Evolutionary conservation across 192 early-diverging fungal genomes (phyloP).

Genomic region (Coemansia sp.): DNA sequence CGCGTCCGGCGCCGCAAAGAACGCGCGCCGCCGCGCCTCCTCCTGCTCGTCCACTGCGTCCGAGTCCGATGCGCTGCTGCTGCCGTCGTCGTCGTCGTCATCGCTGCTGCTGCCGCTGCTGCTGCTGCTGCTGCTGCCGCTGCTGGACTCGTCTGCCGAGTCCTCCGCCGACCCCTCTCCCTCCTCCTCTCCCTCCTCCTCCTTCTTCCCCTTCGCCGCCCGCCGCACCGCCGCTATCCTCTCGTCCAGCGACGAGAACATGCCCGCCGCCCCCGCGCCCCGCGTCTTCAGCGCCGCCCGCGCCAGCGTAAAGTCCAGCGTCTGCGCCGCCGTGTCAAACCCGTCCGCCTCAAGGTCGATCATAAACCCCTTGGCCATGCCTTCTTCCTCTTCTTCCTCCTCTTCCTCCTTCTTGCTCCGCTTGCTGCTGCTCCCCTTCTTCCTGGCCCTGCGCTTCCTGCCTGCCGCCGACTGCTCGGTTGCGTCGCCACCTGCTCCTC

Average conservation of each 20-base stretch:
- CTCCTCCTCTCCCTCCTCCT: slow-evolving; percentile 41
- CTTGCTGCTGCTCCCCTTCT: slow-evolving; percentile 24
- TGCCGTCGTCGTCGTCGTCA: slow-evolving; percentile 2
- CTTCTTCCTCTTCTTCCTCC: slow-evolving; percentile 23
- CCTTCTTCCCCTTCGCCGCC: slow-evolving; percentile 22
- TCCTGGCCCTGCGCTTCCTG: slow-evolving; percentile 15
- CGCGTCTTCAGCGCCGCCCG: slow-evolving; percentile 69
- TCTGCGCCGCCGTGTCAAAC: slow-evolving; percentile 58
- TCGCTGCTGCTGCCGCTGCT: slow-evolving; percentile 16
- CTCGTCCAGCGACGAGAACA: slow-evolving; percentile 41
- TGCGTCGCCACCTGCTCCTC: neutral
- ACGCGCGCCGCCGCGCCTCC: slow-evolving; percentile 54
- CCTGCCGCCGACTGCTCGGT: slow-evolving; percentile 10
- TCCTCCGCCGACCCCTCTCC: slow-evolving; percentile 17
- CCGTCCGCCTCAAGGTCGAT: slow-evolving; percentile 77
- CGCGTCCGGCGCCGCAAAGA: slow-evolving; percentile 46
- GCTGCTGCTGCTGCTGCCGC: slow-evolving; percentile 21
- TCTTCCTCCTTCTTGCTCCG: slow-evolving; percentile 24
- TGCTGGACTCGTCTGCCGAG: slow-evolving; percentile 6
- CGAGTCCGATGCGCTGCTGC: slow-evolving; percentile 20
- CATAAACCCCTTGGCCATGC: slow-evolving; percentile 73
- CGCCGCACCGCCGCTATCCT: slow-evolving; percentile 45
- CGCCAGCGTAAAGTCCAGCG: slow-evolving; percentile 82
- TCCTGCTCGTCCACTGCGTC: slow-evolving; percentile 52
- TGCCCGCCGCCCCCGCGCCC: slow-evolving; percentile 37